Base-by-base conservation (phyloP, 768 basidiomycete species). In the Auricularia sp. region DNA sequence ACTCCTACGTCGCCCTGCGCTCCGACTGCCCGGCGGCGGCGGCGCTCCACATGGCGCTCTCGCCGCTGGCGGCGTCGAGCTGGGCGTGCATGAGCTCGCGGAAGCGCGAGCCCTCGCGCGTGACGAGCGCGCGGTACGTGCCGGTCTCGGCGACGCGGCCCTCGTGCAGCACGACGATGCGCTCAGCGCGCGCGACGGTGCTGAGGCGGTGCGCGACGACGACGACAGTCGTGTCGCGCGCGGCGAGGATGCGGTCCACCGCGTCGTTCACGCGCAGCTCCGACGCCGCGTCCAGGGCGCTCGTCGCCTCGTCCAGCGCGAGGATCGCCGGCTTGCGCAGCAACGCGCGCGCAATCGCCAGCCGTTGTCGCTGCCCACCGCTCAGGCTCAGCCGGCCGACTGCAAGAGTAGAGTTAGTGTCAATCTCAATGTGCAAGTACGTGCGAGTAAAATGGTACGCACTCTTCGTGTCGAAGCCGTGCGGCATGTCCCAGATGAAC, bases 391-490 rank as follows among this genome's bases (percentile, higher is more conserved):
- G 74, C 23, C 87, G 79, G 23, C 87, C 84, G 68, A 90, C 88
- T 90, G 62, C 33, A 36, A 39, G 58, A 51, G 53, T 64, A 62
- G 43, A 58, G 29, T 66, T 34, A 58, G 16, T 2, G 29, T 1
- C 29, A 3, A 29, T 29, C 29, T 29, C 2, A 29, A 29, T 29
- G 35, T 36, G 23, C n/a, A 35, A 61, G 35, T 68, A 47, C 60
- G 2, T 42, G 64, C 3, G 29, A 29, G 29, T 29, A 29, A 29
- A 29, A 29, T 29, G 66, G 11, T 2, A 72, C 90, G 69, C 67
- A 94, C 93, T 94, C 69, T 87, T 81, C 0, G 96, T 98, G 69
- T 97, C 95, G 69, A 96, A 96, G 0, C 94, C 93, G 64, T 93
- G 81, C 10, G 95, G 94, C 81, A 98, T 85, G 16, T 90, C 87